phyloP scores from a whole-genome alignment of 352 stramenopile genomes.

The Sclerospora graminicola region DNA sequence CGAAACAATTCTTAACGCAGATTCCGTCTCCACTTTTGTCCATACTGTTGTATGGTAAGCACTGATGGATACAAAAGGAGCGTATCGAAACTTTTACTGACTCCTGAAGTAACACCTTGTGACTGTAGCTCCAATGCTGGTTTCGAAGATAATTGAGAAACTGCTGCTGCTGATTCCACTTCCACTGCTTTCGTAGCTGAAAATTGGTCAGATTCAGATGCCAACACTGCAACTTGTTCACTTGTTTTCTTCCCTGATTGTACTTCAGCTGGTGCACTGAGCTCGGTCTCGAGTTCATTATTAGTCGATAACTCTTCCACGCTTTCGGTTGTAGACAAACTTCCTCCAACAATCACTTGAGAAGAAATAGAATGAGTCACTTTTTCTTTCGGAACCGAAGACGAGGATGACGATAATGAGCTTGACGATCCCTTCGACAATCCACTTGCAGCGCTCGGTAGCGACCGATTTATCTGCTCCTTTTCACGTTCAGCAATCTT shows the following conservation, averaged over 20 bases:
- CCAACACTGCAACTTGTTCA: background rate
- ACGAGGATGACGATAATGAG: constrained; percentile 6
- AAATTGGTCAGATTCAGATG: background rate
- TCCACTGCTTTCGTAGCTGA: too few relatives aligned
- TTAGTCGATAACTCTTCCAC: background rate
- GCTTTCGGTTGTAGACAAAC: background rate
- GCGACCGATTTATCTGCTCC: constrained; percentile 15
- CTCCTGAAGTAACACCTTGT: constrained; percentile 11
- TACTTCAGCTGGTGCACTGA: constrained; percentile 1
- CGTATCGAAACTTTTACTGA: constrained; percentile 24
- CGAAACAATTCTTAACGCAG: too few relatives aligned
- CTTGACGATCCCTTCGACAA: constrained; percentile 12
- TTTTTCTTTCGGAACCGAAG: constrained; percentile 7
- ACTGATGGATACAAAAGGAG: constrained; percentile 8
- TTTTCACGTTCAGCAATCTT: constrained; percentile 50
- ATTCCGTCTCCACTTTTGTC: too few relatives aligned
- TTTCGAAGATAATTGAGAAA: too few relatives aligned
- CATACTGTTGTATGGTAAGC: too few relatives aligned
- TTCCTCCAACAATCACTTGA: constrained; percentile 1
- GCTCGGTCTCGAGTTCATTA: background rate
- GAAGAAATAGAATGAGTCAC: too few relatives aligned
- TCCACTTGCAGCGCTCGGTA: constrained; percentile 8
- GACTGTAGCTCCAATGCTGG: constrained; percentile 3
- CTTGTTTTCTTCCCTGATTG: constrained; percentile 1
- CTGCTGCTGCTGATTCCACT: constrained; percentile 1